Base-by-base conservation (phyloP, 805 yeast species). In the Suhomyces vadensis region DNA sequence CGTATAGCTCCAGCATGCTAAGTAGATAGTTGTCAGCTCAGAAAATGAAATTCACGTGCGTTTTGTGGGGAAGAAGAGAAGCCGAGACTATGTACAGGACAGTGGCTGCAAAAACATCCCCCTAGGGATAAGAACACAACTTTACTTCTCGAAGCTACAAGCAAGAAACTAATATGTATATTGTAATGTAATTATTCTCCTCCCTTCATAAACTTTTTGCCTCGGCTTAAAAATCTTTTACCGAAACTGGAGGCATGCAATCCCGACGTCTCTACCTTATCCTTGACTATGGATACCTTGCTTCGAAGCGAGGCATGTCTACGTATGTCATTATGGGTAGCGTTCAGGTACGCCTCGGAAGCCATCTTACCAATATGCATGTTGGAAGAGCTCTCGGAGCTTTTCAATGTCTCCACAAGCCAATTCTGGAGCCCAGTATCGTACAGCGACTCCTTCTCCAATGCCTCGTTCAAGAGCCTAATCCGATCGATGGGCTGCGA, bases 311-410 rank as follows among this genome's bases (percentile, higher is more conserved):
- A 74, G 43, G 69, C 70, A 43, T 52, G 54, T 55, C 83, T 65
- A 49, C 78, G 75, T 43, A 75, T 65, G 41, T 80, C 80, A 49
- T 70, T 75, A 53, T 78, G 79, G 5, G 78, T 71, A 1, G 87
- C 85, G 54, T 82, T 81, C 29, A 79, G 81, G 58, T 82, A 83
- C 1, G 88, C 89, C 43, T 76, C 79, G 23, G 77, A 67, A 2
- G 85, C 90, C 48, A 81, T 75, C 14, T 71, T 71, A 0, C 82
- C 82, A 39, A 76, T 67, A 46, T 63, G 75, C 21, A 70, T 71
- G 44, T 53, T 64, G n/a, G 67, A 57, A 7, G 64, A 52, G 24
- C 52, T 55, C 37, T 61, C 65, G 1, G 65, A 63, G 55, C 52
- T 69, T 57, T 50, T 73, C 61, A 68, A 69, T 52, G 73, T 67